Conservation (phyloP, 352 stramenopile genomes). For the Phytophthora meadii region DNA sequence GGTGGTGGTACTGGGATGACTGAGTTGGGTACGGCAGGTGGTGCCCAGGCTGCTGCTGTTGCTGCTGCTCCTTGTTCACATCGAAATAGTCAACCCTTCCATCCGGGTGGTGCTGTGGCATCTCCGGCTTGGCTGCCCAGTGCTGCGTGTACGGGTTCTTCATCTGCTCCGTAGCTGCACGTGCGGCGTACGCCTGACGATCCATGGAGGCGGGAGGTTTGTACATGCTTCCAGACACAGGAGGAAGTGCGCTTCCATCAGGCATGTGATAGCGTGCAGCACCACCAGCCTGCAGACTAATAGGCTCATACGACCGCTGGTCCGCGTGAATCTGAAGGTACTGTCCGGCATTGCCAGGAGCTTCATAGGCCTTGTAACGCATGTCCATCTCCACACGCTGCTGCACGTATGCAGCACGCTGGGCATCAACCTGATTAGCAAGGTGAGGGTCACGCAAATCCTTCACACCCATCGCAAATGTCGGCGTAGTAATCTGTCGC, state of each 20-base stretch:
- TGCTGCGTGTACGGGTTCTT: constrained; percentile 73
- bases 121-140: constrained; percentile 65
- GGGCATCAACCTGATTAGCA: constrained; percentile 35
- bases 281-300: constrained; percentile 50
- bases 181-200: constrained; percentile 33
- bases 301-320: constrained; percentile 78
- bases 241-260: constrained; percentile 48
- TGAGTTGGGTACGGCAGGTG: constrained; percentile 56
- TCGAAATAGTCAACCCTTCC: constrained; percentile 76
- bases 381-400: constrained; percentile 74
- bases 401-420: constrained; percentile 55
- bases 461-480: constrained; percentile 56
- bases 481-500: constrained; percentile 78
- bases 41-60: constrained; percentile 43
- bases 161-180: constrained; percentile 39
- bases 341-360: constrained; percentile 44
- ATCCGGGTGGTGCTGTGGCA: constrained; percentile 45
- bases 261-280: constrained; percentile 57
- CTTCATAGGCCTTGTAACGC: constrained; percentile 81
- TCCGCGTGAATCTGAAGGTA: constrained; percentile 81
- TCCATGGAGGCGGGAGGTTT: constrained; percentile 49
- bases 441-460: constrained; percentile 47
- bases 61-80: constrained; percentile 68
- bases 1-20: constrained; percentile 75
- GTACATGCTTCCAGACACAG: constrained; percentile 61